A percentile compares a stretch with the other conserved stretches of the same genome.
Conservation (phyloP, 2,329 filamentous ascomycete genomes). For the Scorias spongiosa region DNA sequence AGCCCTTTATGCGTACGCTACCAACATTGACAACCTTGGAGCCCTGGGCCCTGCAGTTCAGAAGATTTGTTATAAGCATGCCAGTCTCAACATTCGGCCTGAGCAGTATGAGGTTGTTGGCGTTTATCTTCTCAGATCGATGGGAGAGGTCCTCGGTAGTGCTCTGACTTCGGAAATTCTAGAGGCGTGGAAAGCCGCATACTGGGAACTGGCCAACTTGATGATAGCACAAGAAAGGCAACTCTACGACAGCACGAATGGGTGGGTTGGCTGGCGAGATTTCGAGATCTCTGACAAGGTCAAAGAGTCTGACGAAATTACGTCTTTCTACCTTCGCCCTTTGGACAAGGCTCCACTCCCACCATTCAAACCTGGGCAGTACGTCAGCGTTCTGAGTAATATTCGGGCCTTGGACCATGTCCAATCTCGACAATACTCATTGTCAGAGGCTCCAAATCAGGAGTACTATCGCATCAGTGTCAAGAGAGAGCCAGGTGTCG, state of each 20-base stretch:
- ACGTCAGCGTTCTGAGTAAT: constrained; percentile 47
- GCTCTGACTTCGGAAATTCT: constrained; percentile 50
- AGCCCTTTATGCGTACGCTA: constrained; percentile 55
- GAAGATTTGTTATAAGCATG: constrained; percentile 64
- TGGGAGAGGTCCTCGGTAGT: constrained; percentile 50
- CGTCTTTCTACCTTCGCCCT: constrained; percentile 54
- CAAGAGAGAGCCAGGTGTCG: constrained; percentile 47
- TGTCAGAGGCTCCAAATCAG: constrained; percentile 48
- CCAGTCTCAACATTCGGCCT: constrained; percentile 50
- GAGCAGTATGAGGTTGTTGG: constrained; percentile 59
- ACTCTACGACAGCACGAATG: constrained; percentile 45
- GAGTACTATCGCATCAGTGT: constrained; percentile 56
- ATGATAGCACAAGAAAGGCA: constrained; percentile 51
- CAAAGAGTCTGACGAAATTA: constrained; percentile 51
- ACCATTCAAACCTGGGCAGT: constrained; percentile 53
- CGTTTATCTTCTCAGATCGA: constrained; percentile 51
- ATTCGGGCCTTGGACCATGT: constrained; percentile 44
- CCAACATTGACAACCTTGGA: constrained; percentile 54
- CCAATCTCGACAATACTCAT: constrained; percentile 58
- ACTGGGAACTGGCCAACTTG: constrained; percentile 58
- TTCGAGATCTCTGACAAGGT: constrained; percentile 53
- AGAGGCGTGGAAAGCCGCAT: constrained; percentile 55
- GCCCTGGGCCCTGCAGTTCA: constrained; percentile 43
- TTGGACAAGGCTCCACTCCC: constrained; percentile 47
- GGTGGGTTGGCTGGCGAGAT: constrained; percentile 52